Evolutionary conservation across 305 asterid species (phyloP).

Genomic region (Fraxinus angustifolia): DNA sequence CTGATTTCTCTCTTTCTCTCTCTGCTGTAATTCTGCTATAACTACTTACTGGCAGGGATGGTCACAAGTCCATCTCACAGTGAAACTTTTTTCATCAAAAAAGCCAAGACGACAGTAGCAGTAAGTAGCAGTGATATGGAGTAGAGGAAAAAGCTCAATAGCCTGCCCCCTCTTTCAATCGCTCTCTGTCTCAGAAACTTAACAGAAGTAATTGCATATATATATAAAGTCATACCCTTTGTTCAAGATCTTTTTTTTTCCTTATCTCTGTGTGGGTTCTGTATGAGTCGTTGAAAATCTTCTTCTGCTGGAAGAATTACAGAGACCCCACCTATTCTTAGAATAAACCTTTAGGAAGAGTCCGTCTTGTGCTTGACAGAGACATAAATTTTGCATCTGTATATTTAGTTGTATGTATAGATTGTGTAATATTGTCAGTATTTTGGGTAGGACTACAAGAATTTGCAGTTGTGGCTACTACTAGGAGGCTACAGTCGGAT

Average conservation of each 20-base stretch:
- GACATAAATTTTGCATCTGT: slow-evolving; percentile 19
- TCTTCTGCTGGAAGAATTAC: slow-evolving; percentile 39
- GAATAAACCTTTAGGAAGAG: neutral
- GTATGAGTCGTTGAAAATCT: slow-evolving; percentile 25
- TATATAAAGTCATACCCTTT: neutral
- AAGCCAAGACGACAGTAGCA: slow-evolving; percentile 36
- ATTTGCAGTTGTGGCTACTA: slow-evolving; percentile 65
- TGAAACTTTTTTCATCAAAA: slow-evolving; percentile 37
- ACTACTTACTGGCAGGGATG: slow-evolving; percentile 26
- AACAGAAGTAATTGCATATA: slow-evolving; percentile 14
- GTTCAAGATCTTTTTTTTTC: neutral
- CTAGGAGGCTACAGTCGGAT: slow-evolving; percentile 55
- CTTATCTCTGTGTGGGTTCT: neutral
- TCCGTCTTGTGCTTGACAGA: slow-evolving; percentile 18
- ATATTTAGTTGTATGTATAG: neutral
- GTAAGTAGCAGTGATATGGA: slow-evolving; percentile 24
- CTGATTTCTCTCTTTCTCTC: neutral
- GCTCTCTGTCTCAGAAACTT: slow-evolving; percentile 4
- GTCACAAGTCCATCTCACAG: slow-evolving; percentile 36
- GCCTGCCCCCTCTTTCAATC: neutral
- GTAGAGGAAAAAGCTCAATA: slow-evolving; percentile 12
- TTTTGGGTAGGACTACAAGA: neutral
- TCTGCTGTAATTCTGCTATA: slow-evolving; percentile 14
- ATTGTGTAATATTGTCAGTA: neutral
- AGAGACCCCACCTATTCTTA: slow-evolving; percentile 40